Evolutionary conservation across 1,284 basidiomycete species (phyloP), one percentile per base, ranked within the genome.

Genomic region (Agroathelia rolfsii): DNA sequence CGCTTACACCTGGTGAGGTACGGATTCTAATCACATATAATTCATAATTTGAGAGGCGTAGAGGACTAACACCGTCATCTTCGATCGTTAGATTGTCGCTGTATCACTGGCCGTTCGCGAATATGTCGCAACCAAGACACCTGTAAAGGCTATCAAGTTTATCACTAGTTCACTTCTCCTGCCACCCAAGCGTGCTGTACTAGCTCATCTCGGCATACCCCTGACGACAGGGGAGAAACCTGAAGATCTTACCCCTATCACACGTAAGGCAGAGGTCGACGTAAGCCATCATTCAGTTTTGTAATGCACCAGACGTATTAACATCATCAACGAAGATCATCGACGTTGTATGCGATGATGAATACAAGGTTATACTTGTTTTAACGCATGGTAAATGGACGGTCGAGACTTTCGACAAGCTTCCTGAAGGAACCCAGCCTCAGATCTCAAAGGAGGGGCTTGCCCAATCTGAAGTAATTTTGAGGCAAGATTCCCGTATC

Each of bases 381-480:
- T 56, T 77, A 34, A 59, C 66, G 3, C 58, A 63, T 6, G 58
- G 53, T 0, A 59, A 67, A 28, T 86, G 81, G 79, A 56, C 59
- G 20, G 62, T 86, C 7, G 70, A 77, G 25, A 58, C 59, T 2
- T 42, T 82, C 20, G 69, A 70, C 8, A 62, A 67, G 35, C 62
- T 89, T 3, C 68, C 78, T 1, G 72, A 76, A 30, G 74, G 75
- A 2, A 56, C 69, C 3, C 81, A 92, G 47, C 79, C 86, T 1
- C 80, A 81, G 46, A 80, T 90, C 35, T 77, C 84, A 0, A 65
- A 76, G 1, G 78, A 87, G 40, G 87, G 92, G 46, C 72, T 92
- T 21, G 53, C 73, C 11, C 61, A 64, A 8, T 76, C 74, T 31
- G 88, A 90, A 51, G 51, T 66, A 32, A 62, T 81, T 25, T 72